These are phyloP conservation scores for Nicotiana sylvestris DNA, from an alignment of 257 asterid species.

Conservation along the genomic window DNA sequence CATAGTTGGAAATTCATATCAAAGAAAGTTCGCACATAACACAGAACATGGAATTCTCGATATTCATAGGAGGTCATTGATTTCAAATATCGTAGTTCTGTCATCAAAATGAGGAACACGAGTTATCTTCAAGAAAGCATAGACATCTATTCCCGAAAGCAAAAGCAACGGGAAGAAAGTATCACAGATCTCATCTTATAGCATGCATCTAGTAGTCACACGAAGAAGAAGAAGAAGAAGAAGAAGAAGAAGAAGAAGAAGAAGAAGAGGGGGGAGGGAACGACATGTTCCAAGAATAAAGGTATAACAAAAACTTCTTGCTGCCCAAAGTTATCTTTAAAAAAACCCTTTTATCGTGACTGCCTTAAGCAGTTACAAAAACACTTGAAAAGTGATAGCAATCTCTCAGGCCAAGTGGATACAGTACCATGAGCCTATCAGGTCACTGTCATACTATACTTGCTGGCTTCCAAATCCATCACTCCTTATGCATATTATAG, in stretches of 20 bases:
- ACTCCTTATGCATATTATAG: no score
- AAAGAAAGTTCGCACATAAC: not conserved
- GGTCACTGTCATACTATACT: no score
- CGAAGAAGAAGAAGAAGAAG: not conserved
- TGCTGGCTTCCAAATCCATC: no score
- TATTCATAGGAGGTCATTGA: not conserved
- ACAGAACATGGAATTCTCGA: not conserved
- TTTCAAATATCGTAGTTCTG: not conserved
- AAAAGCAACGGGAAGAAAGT: not conserved
- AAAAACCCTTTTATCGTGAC: no score
- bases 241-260: not conserved
- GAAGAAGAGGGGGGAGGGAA: no score
- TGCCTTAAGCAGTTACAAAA: no score
- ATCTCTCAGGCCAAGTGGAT: no score
- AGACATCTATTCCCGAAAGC: not conserved
- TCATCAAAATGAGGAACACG: not conserved
- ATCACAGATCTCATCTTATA: not conserved
- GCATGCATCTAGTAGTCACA: not conserved
- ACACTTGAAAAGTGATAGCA: no score
- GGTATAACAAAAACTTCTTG: not conserved
- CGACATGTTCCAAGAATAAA: not conserved
- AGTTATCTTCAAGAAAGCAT: no score
- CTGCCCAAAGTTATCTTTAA: not conserved
- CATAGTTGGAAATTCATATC: not conserved
- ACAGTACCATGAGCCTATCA: no score